Evolutionary conservation across 257 asterid genomes (phyloP), one percentile per base, ranked within the genome.

Genomic region (Parsonsia alboflavescens): DNA sequence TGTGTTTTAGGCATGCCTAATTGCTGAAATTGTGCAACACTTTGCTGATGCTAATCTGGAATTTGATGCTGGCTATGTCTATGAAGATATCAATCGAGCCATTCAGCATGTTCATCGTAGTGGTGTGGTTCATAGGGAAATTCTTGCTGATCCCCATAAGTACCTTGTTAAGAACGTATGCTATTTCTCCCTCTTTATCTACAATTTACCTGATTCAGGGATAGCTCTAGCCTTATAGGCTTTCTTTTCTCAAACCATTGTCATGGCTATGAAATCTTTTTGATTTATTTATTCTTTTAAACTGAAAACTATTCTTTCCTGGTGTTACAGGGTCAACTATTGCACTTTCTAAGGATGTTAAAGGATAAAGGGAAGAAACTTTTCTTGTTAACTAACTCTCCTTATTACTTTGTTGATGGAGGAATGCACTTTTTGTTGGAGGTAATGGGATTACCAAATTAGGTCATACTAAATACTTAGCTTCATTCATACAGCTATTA

Each of bases 31-130:
- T 46, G 92, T 94, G 80, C 99, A 94, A 82, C 98, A 94, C 77
- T 94, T 94, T 79, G 96, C 92, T 83, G 96, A 94, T 63, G 99
- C 97, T 63, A 92, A 92, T 85, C 81, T 92, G 88, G 99, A 94
- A 70, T 94, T 94, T 83, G 98, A 94, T 70, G 73, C 99, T 81
- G 82, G 91, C 76, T 94, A 92, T 86, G 84, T 94, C 84, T 92
- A 94, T 74, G 84, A 94, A 86, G 99, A 94, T 79, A 96, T 94
- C 68, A 87, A 89, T 76, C 90, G 85, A 76, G 97, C 99, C 70
- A 94, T 94, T 78, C 95, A 92, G 78, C 94, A 90, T 82, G 99
- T 90, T 50, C 99, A 94, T 84, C 78, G 79, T 70, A 94, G 98
- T 81, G 98, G 97, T 68, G 86, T 87, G 83, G 93, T 83, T 66